These are phyloP conservation scores for Arabis alpina DNA, from an alignment of 345 rosid species.

Conservation along the genomic window DNA sequence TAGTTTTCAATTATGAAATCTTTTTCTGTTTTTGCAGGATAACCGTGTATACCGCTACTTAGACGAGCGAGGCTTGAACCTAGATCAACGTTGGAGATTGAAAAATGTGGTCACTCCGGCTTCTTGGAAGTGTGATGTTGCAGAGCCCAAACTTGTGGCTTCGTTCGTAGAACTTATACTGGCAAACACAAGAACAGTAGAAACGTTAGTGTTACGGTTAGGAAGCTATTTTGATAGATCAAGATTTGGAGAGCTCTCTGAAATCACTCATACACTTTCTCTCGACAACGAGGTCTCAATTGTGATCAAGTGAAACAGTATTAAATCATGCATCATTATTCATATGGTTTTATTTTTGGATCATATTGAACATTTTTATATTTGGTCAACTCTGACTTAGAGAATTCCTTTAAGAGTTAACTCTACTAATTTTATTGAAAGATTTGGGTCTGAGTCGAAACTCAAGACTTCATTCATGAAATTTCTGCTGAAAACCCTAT, in stretches of 20 bases:
- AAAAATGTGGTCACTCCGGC: not conserved
- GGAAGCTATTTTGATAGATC: not conserved
- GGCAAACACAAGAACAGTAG: not conserved
- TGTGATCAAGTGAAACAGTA: not conserved
- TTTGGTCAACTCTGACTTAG: too few species aligned
- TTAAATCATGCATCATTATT: too few species aligned
- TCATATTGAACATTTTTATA: not conserved
- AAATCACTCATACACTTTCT: not conserved
- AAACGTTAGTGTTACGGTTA: not conserved
- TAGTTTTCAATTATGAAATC: conserved; percentile 3
- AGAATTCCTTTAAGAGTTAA: too few species aligned
- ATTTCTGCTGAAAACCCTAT: too few species aligned
- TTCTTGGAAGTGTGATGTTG: not conserved
- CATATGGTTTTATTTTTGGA: not conserved
- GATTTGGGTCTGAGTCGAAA: too few species aligned
- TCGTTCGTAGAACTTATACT: not conserved
- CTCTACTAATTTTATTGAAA: too few species aligned
- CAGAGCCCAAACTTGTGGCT: not conserved
- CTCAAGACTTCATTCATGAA: too few species aligned
- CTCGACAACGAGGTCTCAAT: not conserved
- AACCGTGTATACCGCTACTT: not conserved
- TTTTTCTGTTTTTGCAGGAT: not conserved
- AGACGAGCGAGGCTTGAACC: not conserved
- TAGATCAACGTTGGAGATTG: not conserved
- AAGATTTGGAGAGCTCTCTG: not conserved